Evolutionary conservation across 306 rosid genomes (phyloP), one percentile per base, ranked within the genome.

Genomic region (Vicia faba): DNA sequence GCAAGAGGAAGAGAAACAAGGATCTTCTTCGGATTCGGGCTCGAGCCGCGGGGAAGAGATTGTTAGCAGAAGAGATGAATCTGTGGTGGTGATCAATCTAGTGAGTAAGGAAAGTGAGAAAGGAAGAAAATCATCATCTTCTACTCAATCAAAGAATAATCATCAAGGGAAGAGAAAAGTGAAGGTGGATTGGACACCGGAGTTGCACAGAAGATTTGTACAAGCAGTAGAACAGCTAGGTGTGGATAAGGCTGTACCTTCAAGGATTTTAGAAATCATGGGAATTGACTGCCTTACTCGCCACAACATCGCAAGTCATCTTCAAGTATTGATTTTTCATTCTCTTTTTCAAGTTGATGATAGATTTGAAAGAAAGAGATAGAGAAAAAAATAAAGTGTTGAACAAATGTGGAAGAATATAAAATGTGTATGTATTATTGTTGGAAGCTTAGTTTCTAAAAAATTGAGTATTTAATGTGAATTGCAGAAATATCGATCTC

Each of bases 141-240:
- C 84, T 28, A 55, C 75, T 8, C 95, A 78, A 14, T 83, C 96
- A n/a, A 81, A 82, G 71, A 86, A 72, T 46, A 80, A 72, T 70
- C 74, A 73, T 79, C 97, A 79, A 11, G 91, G 88, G 61, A 93
- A 88, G 82, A 76, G 90, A 70, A 93, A 93, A 82, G 90, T 83
- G 25, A 93, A 93, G 96, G 98, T 93, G 84, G 99, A 93, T 83
- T 93, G 99, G 99, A 93, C 99, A 29, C 95, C 99, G 45, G 99
- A 93, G 57, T 75, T 90, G 62, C 99, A 93, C 78, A 79, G 97
- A 70, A 55, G 95, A 69, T 93, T 93, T 48, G 99, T 93, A 61
- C 97, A 93, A 70, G 99, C 96, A 51, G 99, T 93, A 68, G 99
- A 93, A 77, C 99, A 93, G 57, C 76, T 93, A 8, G 99, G 99